Evolutionary conservation across 768 basidiomycete species (phyloP), one percentile per base, ranked within the genome.

Genomic region (Trametopsis cervina): DNA sequence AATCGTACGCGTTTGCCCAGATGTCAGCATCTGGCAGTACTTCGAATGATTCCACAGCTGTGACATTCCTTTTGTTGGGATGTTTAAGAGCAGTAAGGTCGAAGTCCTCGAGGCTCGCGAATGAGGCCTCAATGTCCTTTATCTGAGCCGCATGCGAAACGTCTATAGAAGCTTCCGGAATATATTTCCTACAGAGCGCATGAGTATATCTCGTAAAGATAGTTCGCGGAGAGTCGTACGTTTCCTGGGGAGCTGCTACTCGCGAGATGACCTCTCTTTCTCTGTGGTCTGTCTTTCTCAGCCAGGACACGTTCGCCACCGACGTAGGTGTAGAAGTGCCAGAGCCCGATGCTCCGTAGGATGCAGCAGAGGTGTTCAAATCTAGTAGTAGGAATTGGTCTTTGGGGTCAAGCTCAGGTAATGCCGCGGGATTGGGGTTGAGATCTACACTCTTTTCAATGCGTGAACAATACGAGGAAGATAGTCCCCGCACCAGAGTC

Each of bases 221-320:
- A n/a, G n/a, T n/a, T n/a, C n/a, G n/a, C n/a, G n/a, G n/a, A n/a
- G n/a, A n/a, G n/a, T 69, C 76, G 54, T 57, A 87, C 87, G 73
- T 63, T 62, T 89, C 87, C 15, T 33, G 35, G 76, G 72, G 22
- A 60, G 15, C 48, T 58, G 64, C 21, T 54, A 68, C 49, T 52
- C 64, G 60, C 62, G 80, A 73, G 57, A 46, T 74, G 63, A 68
- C 80, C 68, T 76, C 74, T 55, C 85, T 67, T 50, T 80, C 84
- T 46, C 94, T 76, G 58, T 96, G 94, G 58, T 93, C 92, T 0
- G 93, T 95, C 63, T 88, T 91, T 44, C 94, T 76, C 44, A 97
- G 71, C 94, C 94, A 97, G 1, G 89, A 75, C 10, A 96, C 93
- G 49, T 90, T 75, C 5, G 69, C 74, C 44, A 62, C 43, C 10